phyloP scores from a whole-genome alignment of 2,329 filamentous ascomycete species.

The Chaetomium sp. region DNA sequence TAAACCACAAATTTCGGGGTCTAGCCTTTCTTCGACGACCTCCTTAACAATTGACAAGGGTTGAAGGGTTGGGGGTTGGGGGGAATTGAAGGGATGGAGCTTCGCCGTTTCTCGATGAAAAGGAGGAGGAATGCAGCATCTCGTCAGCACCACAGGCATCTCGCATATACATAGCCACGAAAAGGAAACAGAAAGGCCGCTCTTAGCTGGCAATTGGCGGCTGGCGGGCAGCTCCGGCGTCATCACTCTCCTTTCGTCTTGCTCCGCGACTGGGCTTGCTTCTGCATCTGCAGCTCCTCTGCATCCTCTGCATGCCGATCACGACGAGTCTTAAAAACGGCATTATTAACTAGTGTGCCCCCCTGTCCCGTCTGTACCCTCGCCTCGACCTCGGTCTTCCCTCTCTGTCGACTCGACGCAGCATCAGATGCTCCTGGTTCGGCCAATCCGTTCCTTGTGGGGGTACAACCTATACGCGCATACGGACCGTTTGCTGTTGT shows the following conservation, averaged over 20 bases:
- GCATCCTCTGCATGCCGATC: slow-evolving; percentile 32
- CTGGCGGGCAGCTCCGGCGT: slow-evolving; percentile 6
- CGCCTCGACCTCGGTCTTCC: background rate
- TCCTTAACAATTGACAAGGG: background rate
- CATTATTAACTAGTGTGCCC: slow-evolving; percentile 2
- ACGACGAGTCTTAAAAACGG: slow-evolving; percentile 15
- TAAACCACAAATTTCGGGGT: background rate
- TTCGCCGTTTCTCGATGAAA: background rate
- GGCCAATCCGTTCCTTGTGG: background rate
- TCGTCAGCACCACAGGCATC: background rate
- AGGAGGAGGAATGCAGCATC: background rate
- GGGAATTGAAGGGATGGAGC: background rate
- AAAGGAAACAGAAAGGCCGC: slow-evolving; percentile 8
- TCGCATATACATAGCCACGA: slow-evolving; percentile 5
- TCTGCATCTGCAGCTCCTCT: slow-evolving; percentile 21
- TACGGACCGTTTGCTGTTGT: background rate
- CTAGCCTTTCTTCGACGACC: background rate
- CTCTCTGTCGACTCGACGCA: background rate
- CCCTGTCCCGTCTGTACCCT: slow-evolving; percentile 2
- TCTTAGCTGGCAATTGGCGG: slow-evolving; percentile 11
- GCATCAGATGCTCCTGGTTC: background rate
- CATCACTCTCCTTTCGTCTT: background rate
- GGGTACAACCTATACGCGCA: background rate
- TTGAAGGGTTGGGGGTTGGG: background rate
- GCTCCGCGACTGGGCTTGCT: slow-evolving; percentile 8